These are phyloP conservation scores for Gloeophyllum trabeum DNA, from an alignment of 768 basidiomycete genomes.

Conservation along the genomic window DNA sequence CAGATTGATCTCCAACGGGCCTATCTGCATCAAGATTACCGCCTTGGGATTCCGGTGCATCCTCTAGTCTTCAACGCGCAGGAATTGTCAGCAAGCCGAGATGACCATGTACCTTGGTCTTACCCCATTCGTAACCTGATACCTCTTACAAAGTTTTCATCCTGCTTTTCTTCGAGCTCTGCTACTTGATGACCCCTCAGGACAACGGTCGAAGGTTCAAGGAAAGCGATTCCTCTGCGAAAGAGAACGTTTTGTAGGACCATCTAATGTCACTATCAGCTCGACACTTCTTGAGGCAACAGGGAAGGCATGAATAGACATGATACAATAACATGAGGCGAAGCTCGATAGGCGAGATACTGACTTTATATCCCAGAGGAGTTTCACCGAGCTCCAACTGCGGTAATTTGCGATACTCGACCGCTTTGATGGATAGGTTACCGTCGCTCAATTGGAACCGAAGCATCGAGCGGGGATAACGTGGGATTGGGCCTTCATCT, in stretches of 20 bases:
- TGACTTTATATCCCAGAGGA: slow-evolving; percentile 74
- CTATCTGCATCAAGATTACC: too few species aligned
- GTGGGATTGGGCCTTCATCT: slow-evolving; percentile 69
- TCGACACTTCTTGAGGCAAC: background rate
- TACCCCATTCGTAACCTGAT: slow-evolving; percentile 63
- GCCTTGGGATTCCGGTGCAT: too few species aligned
- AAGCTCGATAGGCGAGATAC: slow-evolving; percentile 1
- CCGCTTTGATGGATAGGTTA: slow-evolving; percentile 49
- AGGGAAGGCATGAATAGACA: background rate
- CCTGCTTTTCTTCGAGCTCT: slow-evolving; percentile 51
- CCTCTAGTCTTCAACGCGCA: too few species aligned
- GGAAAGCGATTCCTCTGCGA: slow-evolving; percentile 61
- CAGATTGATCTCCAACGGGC: too few species aligned
- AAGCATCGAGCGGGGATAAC: slow-evolving; percentile 75
- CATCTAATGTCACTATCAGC: slow-evolving; percentile 39
- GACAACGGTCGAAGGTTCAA: slow-evolving; percentile 58
- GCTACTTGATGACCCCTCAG: slow-evolving; percentile 52
- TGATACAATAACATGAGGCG: background rate
- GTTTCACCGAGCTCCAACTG: slow-evolving; percentile 66
- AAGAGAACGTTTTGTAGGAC: slow-evolving; percentile 58
- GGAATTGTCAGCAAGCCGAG: too few species aligned
- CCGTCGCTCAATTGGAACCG: slow-evolving; percentile 74
- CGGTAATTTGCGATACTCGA: slow-evolving; percentile 65
- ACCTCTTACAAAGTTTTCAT: slow-evolving; percentile 46
- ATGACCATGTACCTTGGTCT: too few species aligned